phyloP scores from a whole-genome alignment of 2,329 filamentous ascomycete species.

The Dothiorella sarmentorum region DNA sequence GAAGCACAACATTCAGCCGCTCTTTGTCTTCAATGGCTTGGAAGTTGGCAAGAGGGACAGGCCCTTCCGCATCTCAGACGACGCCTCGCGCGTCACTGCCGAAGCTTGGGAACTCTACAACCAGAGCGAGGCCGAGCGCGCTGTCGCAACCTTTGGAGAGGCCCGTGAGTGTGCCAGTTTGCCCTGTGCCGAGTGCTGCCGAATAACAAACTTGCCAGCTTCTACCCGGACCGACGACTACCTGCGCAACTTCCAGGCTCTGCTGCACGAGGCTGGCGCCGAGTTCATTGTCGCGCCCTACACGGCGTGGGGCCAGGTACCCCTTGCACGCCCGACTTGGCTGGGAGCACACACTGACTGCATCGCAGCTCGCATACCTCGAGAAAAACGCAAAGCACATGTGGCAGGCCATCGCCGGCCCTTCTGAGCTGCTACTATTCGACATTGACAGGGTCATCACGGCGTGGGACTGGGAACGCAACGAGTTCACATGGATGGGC shows the following conservation, averaged over 20 bases:
- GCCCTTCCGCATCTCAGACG: conserved; percentile 55
- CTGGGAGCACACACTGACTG: conserved; percentile 28
- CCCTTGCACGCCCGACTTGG: conserved; percentile 25
- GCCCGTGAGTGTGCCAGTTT: conserved; percentile 56
- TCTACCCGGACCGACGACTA: conserved; percentile 54
- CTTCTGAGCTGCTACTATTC: conserved; percentile 81
- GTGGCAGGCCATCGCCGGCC: conserved; percentile 73
- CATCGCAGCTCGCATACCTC: conserved; percentile 69
- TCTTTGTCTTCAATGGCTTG: conserved; percentile 92
- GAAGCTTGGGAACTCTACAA: conserved; percentile 87
- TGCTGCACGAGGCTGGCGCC: conserved; percentile 65
- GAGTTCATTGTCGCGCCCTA: conserved; percentile 83
- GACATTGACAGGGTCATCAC: conserved; percentile 74
- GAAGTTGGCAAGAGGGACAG: conserved; percentile 74
- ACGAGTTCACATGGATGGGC: conserved; percentile 60
- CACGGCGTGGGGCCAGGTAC: conserved; percentile 80
- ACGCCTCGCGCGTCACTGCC: conserved; percentile 65
- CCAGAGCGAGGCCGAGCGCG: conserved; percentile 70
- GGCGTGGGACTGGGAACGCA: conserved; percentile 64
- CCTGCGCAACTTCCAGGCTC: conserved; percentile 71
- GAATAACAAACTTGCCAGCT: too few relatives aligned
- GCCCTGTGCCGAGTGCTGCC: too few relatives aligned
- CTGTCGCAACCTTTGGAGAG: conserved; percentile 82
- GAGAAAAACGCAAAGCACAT: conserved; percentile 66
- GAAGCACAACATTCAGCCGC: conserved; percentile 65